Conservation (phyloP, 768 basidiomycete species). For the Termitomyces heimii region DNA sequence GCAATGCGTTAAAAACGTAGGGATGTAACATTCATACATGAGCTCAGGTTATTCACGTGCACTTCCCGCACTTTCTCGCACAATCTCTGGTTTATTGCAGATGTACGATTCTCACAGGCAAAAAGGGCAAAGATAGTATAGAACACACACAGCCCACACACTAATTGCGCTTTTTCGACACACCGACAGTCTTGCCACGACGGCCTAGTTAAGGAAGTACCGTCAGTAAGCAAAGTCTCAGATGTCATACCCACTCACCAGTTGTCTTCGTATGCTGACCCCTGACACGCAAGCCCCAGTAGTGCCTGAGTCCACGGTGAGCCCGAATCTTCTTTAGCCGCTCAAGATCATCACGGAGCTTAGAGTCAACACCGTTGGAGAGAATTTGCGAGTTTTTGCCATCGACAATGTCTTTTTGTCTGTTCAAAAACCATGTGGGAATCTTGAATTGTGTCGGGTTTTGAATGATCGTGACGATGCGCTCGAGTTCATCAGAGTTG, state of each 20-base stretch:
- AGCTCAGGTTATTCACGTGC: constrained; percentile 10
- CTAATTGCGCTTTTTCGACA: constrained; percentile 83
- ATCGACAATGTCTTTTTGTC: constrained; percentile 96
- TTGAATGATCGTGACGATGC: constrained; percentile 98
- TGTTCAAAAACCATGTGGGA: constrained; percentile 98
- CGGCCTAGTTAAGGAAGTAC: constrained; percentile 48
- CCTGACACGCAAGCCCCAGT: constrained; percentile 92
- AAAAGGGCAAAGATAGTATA: constrained; percentile 10
- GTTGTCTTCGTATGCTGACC: constrained; percentile 99
- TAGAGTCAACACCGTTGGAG: constrained; percentile 95
- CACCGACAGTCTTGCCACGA: constrained; percentile 94
- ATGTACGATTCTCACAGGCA: constrained; percentile 8
- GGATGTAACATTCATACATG: too few relatives aligned
- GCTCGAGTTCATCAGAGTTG: constrained; percentile 99
- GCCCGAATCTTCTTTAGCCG: constrained; percentile 98
- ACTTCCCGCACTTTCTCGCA: not conserved
- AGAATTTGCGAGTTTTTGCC: constrained; percentile 96
- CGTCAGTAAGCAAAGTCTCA: constrained; percentile 2
- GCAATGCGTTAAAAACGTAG: not conserved
- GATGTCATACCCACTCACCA: constrained; percentile 42
- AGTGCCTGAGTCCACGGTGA: constrained; percentile 90
- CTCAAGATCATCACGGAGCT: constrained; percentile 97
- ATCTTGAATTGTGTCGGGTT: constrained; percentile 99
- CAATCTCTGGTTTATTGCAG: not conserved
- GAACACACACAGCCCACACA: constrained; percentile 6